Percentiles rank a stretch among this genome's conserved stretches.
Conservation (phyloP, 257 asterid genomes). For the Fraxinus pennsylvanica region DNA sequence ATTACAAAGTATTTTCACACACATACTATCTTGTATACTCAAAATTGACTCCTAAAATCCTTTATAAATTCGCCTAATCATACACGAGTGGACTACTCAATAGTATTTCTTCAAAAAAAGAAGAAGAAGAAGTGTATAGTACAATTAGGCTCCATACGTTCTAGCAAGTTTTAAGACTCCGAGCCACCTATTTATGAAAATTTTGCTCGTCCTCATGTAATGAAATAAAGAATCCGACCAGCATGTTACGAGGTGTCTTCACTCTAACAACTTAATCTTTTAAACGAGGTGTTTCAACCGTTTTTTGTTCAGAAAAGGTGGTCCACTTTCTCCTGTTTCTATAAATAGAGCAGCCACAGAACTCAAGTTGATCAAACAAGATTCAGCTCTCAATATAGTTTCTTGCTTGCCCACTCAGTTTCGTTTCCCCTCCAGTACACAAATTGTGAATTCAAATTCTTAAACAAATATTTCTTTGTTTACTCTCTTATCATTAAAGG, state of each 20-base stretch:
- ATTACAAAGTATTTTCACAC: background rate
- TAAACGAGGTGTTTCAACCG: too few species aligned
- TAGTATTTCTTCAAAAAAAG: too few species aligned
- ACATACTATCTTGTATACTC: too few species aligned
- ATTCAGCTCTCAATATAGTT: background rate
- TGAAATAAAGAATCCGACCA: background rate
- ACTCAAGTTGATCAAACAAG: slow-evolving; percentile 22
- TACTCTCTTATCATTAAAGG: background rate
- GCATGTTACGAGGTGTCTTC: background rate
- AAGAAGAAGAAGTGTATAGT: background rate
- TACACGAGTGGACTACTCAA: background rate
- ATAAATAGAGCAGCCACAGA: slow-evolving; percentile 32
- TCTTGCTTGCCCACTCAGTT: background rate
- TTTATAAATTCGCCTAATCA: too few species aligned
- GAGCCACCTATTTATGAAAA: background rate
- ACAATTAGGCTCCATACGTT: background rate
- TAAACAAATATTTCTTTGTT: background rate
- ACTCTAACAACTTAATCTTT: too few species aligned
- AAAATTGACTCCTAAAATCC: background rate
- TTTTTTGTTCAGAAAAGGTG: background rate
- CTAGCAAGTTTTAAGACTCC: too few species aligned
- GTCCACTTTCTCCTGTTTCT: slow-evolving; percentile 12
- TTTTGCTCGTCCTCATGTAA: too few species aligned
- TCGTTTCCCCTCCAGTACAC: background rate
- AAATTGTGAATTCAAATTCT: background rate